Conservation (phyloP, 2,329 filamentous ascomycete species). For the Monosporascus sp. region DNA sequence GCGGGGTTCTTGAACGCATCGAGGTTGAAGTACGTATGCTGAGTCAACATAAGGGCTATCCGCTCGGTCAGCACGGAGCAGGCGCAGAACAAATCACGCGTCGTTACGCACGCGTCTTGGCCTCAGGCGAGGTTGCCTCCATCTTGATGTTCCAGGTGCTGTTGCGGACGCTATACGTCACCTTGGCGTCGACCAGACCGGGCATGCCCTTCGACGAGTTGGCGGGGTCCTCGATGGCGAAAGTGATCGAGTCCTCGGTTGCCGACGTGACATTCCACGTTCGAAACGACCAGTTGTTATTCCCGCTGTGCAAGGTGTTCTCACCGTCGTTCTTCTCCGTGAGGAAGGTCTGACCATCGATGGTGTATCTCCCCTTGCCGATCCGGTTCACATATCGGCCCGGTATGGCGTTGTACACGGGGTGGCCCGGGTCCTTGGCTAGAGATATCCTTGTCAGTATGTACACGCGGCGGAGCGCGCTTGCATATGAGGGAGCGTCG, state of each 20-base stretch:
- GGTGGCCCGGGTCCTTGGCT: slow-evolving; percentile 46
- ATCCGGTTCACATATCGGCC: slow-evolving; percentile 62
- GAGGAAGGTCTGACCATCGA: slow-evolving; percentile 47
- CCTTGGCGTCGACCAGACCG: slow-evolving; percentile 53
- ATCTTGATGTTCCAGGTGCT: slow-evolving; percentile 57
- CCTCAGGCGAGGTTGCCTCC: slow-evolving; percentile 48
- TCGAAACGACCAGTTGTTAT: slow-evolving; percentile 58
- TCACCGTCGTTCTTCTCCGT: slow-evolving; percentile 49
- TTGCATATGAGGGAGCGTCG: slow-evolving; percentile 2
- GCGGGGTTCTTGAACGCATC: slow-evolving; percentile 57
- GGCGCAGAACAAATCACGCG: slow-evolving; percentile 1
- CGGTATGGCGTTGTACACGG: slow-evolving; percentile 57
- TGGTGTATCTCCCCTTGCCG: slow-evolving; percentile 50
- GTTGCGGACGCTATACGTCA: slow-evolving; percentile 56
- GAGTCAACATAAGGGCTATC: slow-evolving; percentile 55
- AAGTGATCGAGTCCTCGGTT: slow-evolving; percentile 56
- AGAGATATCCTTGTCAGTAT: slow-evolving; percentile 4
- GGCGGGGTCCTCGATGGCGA: slow-evolving; percentile 56
- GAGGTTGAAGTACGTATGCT: slow-evolving; percentile 65
- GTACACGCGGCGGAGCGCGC: not conserved
- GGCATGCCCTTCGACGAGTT: slow-evolving; percentile 56
- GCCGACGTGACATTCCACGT: slow-evolving; percentile 56
- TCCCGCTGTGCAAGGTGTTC: slow-evolving; percentile 54
- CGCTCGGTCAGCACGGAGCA: slow-evolving; percentile 15
- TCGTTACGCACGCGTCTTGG: slow-evolving; percentile 33